Evolutionary conservation across 805 yeast genomes (phyloP).

Genomic region (Maudiozyma barnettii): DNA sequence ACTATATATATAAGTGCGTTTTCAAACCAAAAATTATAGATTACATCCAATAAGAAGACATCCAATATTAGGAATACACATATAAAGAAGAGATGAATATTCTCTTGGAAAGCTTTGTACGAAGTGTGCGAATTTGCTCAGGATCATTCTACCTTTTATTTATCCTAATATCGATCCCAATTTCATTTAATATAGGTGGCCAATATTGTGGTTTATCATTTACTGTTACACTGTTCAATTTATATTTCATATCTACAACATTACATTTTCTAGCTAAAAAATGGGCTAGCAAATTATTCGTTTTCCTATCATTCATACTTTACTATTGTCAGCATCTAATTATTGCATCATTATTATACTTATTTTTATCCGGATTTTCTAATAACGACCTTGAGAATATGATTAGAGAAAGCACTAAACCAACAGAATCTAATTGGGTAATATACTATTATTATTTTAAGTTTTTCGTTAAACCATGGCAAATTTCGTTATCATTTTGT

Average conservation of each 20-base stretch:
- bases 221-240: slow-evolving; percentile 58
- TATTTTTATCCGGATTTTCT: slow-evolving; percentile 50
- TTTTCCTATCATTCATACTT: slow-evolving; percentile 31
- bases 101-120: slow-evolving; percentile 11
- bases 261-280: slow-evolving; percentile 43
- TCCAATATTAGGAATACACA: too few species aligned
- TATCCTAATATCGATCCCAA: slow-evolving; percentile 74
- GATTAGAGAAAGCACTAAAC: slow-evolving; percentile 16
- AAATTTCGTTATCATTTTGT: slow-evolving; percentile 56
- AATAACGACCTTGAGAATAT: slow-evolving; percentile 22
- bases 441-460: slow-evolving; percentile 27
- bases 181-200: slow-evolving; percentile 92
- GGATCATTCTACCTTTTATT: slow-evolving; percentile 56
- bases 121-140: slow-evolving; percentile 29
- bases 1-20: too few species aligned
- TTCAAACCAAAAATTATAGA: too few species aligned
- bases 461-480: slow-evolving; percentile 57
- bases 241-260: slow-evolving; percentile 68
- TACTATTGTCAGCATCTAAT: slow-evolving; percentile 77
- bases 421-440: slow-evolving; percentile 19
- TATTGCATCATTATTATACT: slow-evolving; percentile 70
- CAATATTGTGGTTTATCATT: slow-evolving; percentile 80
- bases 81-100: neutral
- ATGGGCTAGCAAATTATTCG: slow-evolving; percentile 13
- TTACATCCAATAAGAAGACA: too few species aligned